Evolutionary conservation across 2,329 filamentous ascomycete genomes (phyloP).

Genomic region (Reticulascus tulasneorum): DNA sequence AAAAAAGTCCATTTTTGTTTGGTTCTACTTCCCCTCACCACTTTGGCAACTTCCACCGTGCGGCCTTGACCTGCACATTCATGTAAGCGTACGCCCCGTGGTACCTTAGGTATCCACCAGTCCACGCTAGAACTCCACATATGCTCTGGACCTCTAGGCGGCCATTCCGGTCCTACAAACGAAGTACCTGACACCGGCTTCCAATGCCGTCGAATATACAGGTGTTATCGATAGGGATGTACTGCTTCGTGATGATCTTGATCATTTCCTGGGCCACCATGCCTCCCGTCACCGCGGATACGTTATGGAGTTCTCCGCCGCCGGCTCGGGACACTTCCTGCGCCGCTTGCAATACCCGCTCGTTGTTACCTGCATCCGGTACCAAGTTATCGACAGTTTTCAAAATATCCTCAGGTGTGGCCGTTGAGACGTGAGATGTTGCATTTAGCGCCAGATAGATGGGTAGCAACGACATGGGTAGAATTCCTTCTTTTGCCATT

Average conservation of each 20-base stretch:
- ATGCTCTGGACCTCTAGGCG: conserved; percentile 15
- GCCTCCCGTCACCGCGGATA: conserved; percentile 80
- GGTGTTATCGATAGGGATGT: conserved; percentile 67
- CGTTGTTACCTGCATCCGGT: conserved; percentile 44
- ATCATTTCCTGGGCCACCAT: conserved; percentile 97
- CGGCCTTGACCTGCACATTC: no score
- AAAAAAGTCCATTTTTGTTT: conserved; percentile 21
- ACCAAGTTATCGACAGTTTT: conserved; percentile 36
- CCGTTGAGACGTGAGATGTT: conserved; percentile 40
- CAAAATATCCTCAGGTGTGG: conserved; percentile 52
- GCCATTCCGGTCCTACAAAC: conserved; percentile 35
- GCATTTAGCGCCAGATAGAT: conserved; percentile 65
- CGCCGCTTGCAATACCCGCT: conserved; percentile 50
- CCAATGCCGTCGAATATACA: conserved; percentile 67
- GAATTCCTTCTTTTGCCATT: conserved; percentile 41
- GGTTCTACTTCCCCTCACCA: conserved; percentile 8
- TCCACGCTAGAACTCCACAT: no score
- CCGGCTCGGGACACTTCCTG: conserved; percentile 71
- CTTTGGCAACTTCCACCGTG: no score
- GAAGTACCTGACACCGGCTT: conserved; percentile 57
- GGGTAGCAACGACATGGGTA: conserved; percentile 58
- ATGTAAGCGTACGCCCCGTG: no score
- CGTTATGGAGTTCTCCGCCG: conserved; percentile 88
- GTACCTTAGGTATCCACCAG: no score
- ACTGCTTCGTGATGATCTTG: conserved; percentile 76